Evolutionary conservation across 176 grass and related monocot species (phyloP).

Genomic region (Leersia perrieri): DNA sequence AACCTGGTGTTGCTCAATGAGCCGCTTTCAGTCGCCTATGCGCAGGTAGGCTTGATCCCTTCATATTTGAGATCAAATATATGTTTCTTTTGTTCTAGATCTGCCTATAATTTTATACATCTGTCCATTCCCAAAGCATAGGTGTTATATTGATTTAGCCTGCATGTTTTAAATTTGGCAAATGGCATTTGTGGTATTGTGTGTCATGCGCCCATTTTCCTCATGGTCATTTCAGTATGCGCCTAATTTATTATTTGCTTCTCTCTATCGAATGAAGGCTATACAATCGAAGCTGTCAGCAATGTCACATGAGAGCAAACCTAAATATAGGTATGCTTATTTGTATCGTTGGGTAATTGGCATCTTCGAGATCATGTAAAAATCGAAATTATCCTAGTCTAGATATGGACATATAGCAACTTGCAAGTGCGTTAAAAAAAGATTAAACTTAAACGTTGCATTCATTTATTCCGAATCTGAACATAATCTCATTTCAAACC

Average conservation of each 20-base stretch:
- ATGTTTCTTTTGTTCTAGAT: not conserved
- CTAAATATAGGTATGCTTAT: not conserved
- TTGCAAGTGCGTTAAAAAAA: not conserved
- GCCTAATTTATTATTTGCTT: not conserved
- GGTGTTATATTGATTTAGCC: not conserved
- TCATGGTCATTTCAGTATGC: not conserved
- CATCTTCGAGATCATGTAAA: not conserved
- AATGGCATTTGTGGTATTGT: not conserved
- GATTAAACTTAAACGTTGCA: no score
- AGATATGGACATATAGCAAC: not conserved
- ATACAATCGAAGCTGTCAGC: not conserved
- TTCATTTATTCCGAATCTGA: no score
- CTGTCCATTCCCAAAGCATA: not conserved
- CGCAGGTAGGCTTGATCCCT: not conserved
- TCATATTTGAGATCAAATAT: slow-evolving; percentile 17
- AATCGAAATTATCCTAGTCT: not conserved
- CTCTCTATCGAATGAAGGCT: not conserved
- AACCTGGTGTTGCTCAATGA: slow-evolving; percentile 9
- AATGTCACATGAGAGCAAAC: not conserved
- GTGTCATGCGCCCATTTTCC: not conserved
- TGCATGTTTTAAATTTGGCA: not conserved
- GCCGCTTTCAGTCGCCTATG: not conserved
- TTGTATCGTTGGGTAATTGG: not conserved
- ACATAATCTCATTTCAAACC: no score
- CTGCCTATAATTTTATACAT: not conserved